Conservation (phyloP, 2,329 filamentous ascomycete species). For the Colletotrichum musicola region DNA sequence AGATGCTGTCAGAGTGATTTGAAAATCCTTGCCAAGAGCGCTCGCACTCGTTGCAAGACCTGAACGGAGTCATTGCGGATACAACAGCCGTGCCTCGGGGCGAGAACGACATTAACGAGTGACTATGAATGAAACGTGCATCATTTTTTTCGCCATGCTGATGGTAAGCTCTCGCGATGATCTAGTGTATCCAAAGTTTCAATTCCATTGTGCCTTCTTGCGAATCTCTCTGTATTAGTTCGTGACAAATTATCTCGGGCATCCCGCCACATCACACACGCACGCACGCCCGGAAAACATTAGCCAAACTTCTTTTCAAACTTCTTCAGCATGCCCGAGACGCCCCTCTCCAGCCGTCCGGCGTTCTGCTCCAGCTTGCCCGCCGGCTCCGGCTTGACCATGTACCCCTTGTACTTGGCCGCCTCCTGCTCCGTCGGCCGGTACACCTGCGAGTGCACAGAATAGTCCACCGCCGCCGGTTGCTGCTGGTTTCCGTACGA, state of each 20-base stretch:
- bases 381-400: slow-evolving; percentile 58
- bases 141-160: too few relatives aligned
- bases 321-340: slow-evolving; percentile 80
- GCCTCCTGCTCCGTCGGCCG: slow-evolving; percentile 74
- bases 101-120: too few relatives aligned
- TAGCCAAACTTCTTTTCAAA: slow-evolving; percentile 80
- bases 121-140: too few relatives aligned
- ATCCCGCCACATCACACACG: not conserved
- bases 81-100: too few relatives aligned
- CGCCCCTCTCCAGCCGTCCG: slow-evolving; percentile 75
- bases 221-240: not conserved
- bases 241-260: not conserved
- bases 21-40: not conserved
- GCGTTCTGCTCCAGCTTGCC: slow-evolving; percentile 74
- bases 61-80: too few relatives aligned
- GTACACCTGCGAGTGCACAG: slow-evolving; percentile 77
- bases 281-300: slow-evolving; percentile 11
- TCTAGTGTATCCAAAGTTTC: not conserved
- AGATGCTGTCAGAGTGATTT: not conserved
- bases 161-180: too few relatives aligned
- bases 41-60: not conserved
- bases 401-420: slow-evolving; percentile 56
- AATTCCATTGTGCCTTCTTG: not conserved
- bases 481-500: slow-evolving; percentile 49
- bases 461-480: slow-evolving; percentile 58